These are phyloP conservation scores for Ascochyta fabae DNA, from an alignment of 2,329 filamentous ascomycete species.

Conservation along the genomic window DNA sequence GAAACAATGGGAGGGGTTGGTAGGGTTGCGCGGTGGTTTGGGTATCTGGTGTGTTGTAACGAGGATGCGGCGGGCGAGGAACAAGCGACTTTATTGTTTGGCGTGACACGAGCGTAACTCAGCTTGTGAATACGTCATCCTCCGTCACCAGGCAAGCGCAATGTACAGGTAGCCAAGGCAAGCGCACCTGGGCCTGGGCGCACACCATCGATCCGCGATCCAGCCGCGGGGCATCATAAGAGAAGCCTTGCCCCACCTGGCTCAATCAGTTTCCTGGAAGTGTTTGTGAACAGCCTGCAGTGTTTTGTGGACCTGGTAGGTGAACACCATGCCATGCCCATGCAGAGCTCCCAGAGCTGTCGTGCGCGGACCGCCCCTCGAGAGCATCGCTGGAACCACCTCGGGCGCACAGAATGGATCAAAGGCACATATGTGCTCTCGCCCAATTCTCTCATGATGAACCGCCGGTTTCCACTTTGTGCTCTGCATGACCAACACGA, in stretches of 20 bases:
- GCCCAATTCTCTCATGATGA: conserved; percentile 8
- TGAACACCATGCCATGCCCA: conserved; percentile 4
- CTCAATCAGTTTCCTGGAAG: conserved; percentile 9
- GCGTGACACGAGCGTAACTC: conserved; percentile 13
- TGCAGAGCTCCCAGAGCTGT: background rate
- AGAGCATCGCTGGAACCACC: background rate
- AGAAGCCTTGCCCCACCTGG: conserved; percentile 13
- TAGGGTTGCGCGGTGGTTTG: conserved; percentile 12
- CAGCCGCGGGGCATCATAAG: conserved; percentile 16
- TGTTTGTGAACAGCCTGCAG: conserved; percentile 5
- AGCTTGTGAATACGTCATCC: conserved; percentile 16
- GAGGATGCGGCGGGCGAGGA: conserved; percentile 13
- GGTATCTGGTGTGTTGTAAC: conserved; percentile 17
- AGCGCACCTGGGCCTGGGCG: conserved; percentile 14
- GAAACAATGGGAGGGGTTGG: conserved; percentile 26
- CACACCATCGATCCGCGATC: conserved; percentile 17
- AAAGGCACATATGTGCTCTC: background rate
- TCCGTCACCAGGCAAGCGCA: conserved; percentile 9
- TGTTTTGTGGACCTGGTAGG: conserved; percentile 5
- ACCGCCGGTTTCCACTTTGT: conserved; percentile 4
- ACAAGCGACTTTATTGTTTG: conserved; percentile 20
- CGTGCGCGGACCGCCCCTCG: background rate
- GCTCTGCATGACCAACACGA: conserved; percentile 13
- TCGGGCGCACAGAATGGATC: background rate
- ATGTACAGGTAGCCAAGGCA: conserved; percentile 14